Evolutionary conservation across 2,329 filamentous ascomycete species (phyloP).

Genomic region (Aspergillaceae sp.): DNA sequence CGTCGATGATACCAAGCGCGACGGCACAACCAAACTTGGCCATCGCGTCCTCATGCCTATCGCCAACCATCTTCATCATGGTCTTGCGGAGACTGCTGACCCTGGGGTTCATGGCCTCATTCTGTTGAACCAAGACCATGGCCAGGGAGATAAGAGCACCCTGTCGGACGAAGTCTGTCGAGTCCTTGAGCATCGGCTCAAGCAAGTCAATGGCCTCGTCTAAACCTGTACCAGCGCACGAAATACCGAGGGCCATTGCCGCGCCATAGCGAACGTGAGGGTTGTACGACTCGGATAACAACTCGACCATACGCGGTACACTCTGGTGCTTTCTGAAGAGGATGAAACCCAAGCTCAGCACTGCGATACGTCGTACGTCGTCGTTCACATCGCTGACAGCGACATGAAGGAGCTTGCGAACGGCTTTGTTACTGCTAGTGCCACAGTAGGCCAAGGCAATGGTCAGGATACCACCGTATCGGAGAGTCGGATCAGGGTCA

Average conservation of each 20-base stretch:
- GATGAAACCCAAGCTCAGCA: constrained; percentile 97
- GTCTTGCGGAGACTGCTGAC: constrained; percentile 84
- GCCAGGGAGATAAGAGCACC: constrained; percentile 87
- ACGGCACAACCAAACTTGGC: constrained; percentile 95
- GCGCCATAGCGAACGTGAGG: constrained; percentile 96
- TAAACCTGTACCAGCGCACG: constrained; percentile 89
- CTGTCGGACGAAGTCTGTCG: constrained; percentile 95
- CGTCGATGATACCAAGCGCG: constrained; percentile 93
- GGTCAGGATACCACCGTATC: constrained; percentile 98
- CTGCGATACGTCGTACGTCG: constrained; percentile 88
- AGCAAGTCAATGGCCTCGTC: constrained; percentile 94
- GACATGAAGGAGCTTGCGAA: constrained; percentile 87
- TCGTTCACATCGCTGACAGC: constrained; percentile 98
- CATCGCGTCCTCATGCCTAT: constrained; percentile 98
- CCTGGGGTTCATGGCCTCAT: constrained; percentile 97
- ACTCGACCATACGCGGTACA: constrained; percentile 96
- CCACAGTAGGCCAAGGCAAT: constrained; percentile 95
- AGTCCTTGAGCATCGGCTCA: constrained; percentile 99
- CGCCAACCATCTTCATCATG: constrained; percentile 84
- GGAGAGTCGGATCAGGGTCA: constrained; percentile 84
- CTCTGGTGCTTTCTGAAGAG: constrained; percentile 96
- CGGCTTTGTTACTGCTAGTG: constrained; percentile 96
- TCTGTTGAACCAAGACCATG: constrained; percentile 99
- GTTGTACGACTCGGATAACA: constrained; percentile 97
- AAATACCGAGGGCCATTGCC: constrained; percentile 96